Conservation (phyloP, 176 grass and related monocot species). For the Chrysopogon serrulatus region DNA sequence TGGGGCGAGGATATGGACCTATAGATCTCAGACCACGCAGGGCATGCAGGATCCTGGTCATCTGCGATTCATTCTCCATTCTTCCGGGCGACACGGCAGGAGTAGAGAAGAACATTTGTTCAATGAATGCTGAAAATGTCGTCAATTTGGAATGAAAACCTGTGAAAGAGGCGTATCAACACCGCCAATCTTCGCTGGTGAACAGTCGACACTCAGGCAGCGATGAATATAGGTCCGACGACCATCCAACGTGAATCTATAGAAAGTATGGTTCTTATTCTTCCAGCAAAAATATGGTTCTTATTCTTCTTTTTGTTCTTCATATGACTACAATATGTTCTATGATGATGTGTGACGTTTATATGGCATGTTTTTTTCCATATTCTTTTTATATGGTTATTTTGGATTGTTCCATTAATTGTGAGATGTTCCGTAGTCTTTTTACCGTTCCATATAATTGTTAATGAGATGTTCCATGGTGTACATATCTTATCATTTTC, state of each 20-base stretch:
- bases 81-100: neutral
- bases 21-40: neutral
- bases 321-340: neutral
- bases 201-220: too few species aligned
- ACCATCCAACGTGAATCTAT: too few species aligned
- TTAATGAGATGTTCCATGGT: neutral
- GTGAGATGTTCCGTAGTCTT: too few species aligned
- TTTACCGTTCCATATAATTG: neutral
- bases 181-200: too few species aligned
- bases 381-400: too few species aligned
- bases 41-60: neutral
- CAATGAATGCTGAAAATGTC: neutral
- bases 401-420: too few species aligned
- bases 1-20: neutral
- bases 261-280: too few species aligned
- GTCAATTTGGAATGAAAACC: neutral
- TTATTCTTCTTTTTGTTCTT: too few species aligned
- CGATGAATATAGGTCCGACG: too few species aligned
- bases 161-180: neutral
- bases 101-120: neutral
- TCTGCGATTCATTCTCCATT: neutral
- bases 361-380: too few species aligned
- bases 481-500: neutral
- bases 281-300: neutral
- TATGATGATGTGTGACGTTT: too few species aligned